Evolutionary conservation across 768 basidiomycete species (phyloP).

Genomic region (Mycena vitilis): DNA sequence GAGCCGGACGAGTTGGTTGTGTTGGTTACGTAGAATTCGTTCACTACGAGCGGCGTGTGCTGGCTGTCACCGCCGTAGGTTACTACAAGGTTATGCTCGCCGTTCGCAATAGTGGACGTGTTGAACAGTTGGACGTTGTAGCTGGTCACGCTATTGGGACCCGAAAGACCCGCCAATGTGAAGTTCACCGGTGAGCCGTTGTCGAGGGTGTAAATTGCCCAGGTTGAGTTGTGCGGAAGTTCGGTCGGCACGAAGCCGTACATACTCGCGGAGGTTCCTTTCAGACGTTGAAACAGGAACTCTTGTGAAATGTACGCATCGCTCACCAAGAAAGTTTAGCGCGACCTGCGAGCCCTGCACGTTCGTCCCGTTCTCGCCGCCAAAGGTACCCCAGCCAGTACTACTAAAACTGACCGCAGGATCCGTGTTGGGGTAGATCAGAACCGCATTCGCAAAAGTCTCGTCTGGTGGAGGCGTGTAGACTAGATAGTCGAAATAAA

Average conservation of each 20-base stretch:
- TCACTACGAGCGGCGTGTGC: conserved; percentile 38
- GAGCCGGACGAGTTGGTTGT: conserved; percentile 7
- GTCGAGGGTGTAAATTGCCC: conserved; percentile 45
- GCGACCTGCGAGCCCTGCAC: conserved; percentile 31
- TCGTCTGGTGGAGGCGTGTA: conserved; percentile 38
- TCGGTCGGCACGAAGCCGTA: conserved; percentile 38
- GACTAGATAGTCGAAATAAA: conserved; percentile 45
- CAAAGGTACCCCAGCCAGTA: conserved; percentile 35
- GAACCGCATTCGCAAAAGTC: conserved; percentile 9
- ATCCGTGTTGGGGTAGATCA: conserved; percentile 31
- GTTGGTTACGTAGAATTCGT: conserved; percentile 33
- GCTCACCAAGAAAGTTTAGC: conserved; percentile 43
- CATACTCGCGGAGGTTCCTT: conserved; percentile 43
- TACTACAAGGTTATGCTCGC: conserved; percentile 38
- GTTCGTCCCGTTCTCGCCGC: conserved; percentile 34
- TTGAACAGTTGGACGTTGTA: conserved; percentile 40
- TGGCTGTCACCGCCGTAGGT: conserved; percentile 33
- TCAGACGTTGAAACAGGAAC: not conserved
- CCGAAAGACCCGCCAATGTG: conserved; percentile 13
- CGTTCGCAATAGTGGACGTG: conserved; percentile 32
- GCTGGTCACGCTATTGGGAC: conserved; percentile 23
- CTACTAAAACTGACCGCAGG: conserved; percentile 36
- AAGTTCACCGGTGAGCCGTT: conserved; percentile 30
- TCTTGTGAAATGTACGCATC: not conserved
- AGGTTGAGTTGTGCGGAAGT: conserved; percentile 36